Conservation (phyloP, 257 asterid species). For the Fraxinus excelsior region DNA sequence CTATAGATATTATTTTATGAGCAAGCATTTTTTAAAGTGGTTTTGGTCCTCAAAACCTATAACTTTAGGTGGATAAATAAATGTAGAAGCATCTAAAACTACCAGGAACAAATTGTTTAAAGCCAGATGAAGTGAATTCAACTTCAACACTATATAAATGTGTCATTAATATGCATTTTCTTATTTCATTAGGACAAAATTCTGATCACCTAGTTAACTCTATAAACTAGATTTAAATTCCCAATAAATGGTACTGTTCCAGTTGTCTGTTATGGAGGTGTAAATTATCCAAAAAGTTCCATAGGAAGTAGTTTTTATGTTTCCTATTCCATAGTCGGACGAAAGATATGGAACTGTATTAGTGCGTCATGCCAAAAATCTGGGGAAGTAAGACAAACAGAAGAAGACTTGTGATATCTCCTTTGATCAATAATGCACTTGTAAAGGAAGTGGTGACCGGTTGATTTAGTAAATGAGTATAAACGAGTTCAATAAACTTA, state of each 20-base stretch:
- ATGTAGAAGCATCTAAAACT: too few species aligned
- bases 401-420: neutral
- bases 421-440: neutral
- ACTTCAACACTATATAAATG: too few species aligned
- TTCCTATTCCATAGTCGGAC: neutral
- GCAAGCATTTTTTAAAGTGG: neutral
- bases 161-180: neutral
- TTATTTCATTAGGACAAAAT: neutral
- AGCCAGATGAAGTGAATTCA: too few species aligned
- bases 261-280: neutral
- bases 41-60: neutral
- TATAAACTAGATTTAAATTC: neutral
- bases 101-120: too few species aligned
- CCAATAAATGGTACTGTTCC: neutral
- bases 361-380: neutral
- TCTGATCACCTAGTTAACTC: neutral
- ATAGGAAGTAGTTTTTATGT: neutral
- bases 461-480: constrained; percentile 10
- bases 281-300: neutral
- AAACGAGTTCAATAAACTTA: neutral
- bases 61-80: neutral
- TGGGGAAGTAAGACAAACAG: neutral
- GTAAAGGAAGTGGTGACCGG: neutral
- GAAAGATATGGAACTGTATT: neutral
- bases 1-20: too few species aligned